These are phyloP conservation scores for Polyplosphaeria fusca DNA, from an alignment of 495 filamentous ascomycete species.

Conservation along the genomic window DNA sequence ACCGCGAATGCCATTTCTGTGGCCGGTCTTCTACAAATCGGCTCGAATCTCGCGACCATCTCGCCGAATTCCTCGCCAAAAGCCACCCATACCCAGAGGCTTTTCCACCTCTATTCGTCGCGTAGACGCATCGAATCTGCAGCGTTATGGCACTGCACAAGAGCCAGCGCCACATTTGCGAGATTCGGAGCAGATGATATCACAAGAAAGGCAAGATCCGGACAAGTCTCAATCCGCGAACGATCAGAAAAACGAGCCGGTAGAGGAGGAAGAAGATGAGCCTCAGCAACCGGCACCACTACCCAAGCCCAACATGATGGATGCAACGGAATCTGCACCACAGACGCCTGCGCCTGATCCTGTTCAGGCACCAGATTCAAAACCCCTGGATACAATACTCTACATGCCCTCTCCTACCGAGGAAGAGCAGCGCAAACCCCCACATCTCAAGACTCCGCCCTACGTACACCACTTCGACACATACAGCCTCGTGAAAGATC, in stretches of 20 bases:
- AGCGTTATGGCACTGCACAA: slow-evolving; percentile 63
- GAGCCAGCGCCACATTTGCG: slow-evolving; percentile 50
- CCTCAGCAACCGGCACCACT: neutral
- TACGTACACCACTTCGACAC: slow-evolving; percentile 97
- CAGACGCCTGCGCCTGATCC: slow-evolving; percentile 30
- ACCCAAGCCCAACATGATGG: neutral
- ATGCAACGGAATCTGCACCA: slow-evolving; percentile 15
- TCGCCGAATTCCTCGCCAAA: neutral
- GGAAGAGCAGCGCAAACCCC: slow-evolving; percentile 53
- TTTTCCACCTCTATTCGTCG: neutral
- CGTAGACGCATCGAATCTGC: slow-evolving; percentile 1
- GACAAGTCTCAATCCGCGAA: slow-evolving; percentile 26
- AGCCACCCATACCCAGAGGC: neutral
- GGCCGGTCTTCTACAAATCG: slow-evolving; percentile 38
- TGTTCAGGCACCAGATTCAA: slow-evolving; percentile 32
- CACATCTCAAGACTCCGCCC: slow-evolving; percentile 66
- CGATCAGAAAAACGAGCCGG: slow-evolving; percentile 6
- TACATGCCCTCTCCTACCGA: slow-evolving; percentile 55
- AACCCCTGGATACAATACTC: slow-evolving; percentile 64
- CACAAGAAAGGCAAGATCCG: neutral
- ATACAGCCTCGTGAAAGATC: slow-evolving; percentile 75
- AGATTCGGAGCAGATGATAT: neutral
- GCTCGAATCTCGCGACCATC: neutral
- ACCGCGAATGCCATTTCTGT: slow-evolving; percentile 42
- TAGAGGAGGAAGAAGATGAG: slow-evolving; percentile 31